Conservation (phyloP, 148 eudicot species). For the Linanthus parryae region DNA sequence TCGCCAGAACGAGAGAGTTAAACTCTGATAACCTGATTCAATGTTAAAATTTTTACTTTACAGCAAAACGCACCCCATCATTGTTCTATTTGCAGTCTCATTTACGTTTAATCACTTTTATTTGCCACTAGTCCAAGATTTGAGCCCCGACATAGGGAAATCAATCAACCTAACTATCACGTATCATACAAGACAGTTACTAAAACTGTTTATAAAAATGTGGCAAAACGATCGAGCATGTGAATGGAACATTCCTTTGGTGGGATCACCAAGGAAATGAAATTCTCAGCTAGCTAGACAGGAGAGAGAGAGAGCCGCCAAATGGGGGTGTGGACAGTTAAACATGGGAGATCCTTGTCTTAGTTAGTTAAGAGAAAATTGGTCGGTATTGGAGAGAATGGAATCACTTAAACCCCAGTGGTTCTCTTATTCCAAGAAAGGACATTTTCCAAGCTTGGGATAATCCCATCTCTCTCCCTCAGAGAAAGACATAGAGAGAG, state of each 20-base stretch:
- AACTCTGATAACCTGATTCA: too few species aligned
- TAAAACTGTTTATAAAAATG: too few species aligned
- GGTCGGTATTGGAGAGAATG: not conserved
- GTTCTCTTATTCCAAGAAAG: conserved; percentile 23
- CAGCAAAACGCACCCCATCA: too few species aligned
- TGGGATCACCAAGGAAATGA: not conserved
- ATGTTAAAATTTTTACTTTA: too few species aligned
- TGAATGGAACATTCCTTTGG: conserved; percentile 22
- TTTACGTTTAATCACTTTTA: too few species aligned
- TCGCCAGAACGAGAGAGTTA: too few species aligned
- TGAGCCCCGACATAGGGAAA: too few species aligned
- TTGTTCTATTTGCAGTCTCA: too few species aligned
- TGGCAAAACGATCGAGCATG: not conserved
- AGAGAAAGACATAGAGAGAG: not conserved
- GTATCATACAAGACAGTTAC: too few species aligned
- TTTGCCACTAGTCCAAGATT: too few species aligned
- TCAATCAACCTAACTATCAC: too few species aligned
- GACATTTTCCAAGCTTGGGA: conserved; percentile 17
- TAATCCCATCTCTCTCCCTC: not conserved
- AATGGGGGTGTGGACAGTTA: conserved; percentile 10
- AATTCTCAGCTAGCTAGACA: not conserved
- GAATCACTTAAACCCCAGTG: conserved; percentile 3
- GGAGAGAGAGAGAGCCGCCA: conserved; percentile 14
- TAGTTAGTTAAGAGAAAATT: not conserved
- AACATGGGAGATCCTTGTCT: not conserved